Conservation (phyloP, 2,329 filamentous ascomycete species). For the Cercospora zeae-maydis region DNA sequence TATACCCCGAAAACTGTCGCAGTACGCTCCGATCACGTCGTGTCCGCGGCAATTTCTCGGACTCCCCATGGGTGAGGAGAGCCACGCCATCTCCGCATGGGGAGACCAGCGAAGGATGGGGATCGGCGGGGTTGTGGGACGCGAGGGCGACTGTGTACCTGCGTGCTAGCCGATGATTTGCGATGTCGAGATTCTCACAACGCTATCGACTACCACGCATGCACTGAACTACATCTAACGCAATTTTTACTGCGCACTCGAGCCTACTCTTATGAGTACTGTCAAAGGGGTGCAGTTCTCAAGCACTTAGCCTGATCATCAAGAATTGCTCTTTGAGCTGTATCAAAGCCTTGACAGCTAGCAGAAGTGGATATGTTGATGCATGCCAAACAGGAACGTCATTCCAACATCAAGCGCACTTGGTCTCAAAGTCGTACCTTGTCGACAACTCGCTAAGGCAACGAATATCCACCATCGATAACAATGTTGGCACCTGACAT, state of each 20-base stretch:
- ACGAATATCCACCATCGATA: conserved; percentile 50
- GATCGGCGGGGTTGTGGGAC: not conserved
- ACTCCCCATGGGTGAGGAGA: not conserved
- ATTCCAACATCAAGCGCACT: not conserved
- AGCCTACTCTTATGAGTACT: not conserved
- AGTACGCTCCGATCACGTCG: not conserved
- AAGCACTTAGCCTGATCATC: not conserved
- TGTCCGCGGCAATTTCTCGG: not conserved
- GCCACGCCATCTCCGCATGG: not conserved
- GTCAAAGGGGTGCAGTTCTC: not conserved
- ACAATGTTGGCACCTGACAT: conserved; percentile 49
- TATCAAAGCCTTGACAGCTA: not conserved
- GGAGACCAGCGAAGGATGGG: not conserved
- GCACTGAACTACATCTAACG: not conserved
- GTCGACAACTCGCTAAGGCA: conserved; percentile 20
- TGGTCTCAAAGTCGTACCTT: not conserved
- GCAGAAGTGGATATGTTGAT: not conserved
- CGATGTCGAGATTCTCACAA: not conserved
- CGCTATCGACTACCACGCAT: not conserved
- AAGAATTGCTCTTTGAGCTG: not conserved
- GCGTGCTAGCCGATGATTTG: not conserved
- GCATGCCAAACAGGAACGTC: not conserved
- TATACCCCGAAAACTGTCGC: not conserved
- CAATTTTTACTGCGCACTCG: not conserved
- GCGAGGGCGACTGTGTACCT: conserved; percentile 5